Evolutionary conservation across 768 basidiomycete genomes (phyloP), one percentile per base, ranked within the genome.

Genomic region (Lactarius hengduanensis): DNA sequence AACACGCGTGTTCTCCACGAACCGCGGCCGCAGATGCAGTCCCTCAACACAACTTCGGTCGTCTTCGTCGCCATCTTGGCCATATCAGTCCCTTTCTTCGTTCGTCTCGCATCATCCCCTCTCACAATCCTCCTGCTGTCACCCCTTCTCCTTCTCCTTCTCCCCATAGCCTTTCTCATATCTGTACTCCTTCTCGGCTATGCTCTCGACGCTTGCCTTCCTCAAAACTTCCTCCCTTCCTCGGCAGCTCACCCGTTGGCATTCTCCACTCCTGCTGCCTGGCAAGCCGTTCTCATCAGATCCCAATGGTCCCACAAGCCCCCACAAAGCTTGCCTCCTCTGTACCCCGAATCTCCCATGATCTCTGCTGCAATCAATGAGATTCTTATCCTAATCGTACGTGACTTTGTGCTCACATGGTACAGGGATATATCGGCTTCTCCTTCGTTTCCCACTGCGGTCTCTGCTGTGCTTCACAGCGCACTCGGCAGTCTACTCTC

Each of bases 211-310:
- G 74, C 80, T 9, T 81, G 73, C 38, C 70, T 73, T 30, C 72
- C 69, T 1, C 65, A 69, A 13, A 70, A 63, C n/a, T 78, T 80
- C 50, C 76, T 76, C 53, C 78, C 88, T n/a, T 76, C 77, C 11
- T 77, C 79, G 64, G 86, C 88, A 0, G 87, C 92, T 20, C 84
- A 86, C 41, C 92, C 92, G 0, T 81, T 95, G 57, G 83, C 86
- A 3, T 96, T 97, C 79, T 92, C 93, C 4, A 94, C 94, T 3
- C 92, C 94, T 30, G 93, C 95, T 64, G 95, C 94, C 38, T 97
- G 95, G 95, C 92, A 95, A 73, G 94, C 89, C 0, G 90, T 93
- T 57, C 80, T 92, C 59, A 94, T 86, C 55, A 86, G 94, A 38
- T 92, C 92, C n/a, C 87, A 90, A 75, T 96, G 94, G 95, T 91